Evolutionary conservation across 495 filamentous ascomycete genomes (phyloP).

Genomic region (Aspergillus incahuasiensis): DNA sequence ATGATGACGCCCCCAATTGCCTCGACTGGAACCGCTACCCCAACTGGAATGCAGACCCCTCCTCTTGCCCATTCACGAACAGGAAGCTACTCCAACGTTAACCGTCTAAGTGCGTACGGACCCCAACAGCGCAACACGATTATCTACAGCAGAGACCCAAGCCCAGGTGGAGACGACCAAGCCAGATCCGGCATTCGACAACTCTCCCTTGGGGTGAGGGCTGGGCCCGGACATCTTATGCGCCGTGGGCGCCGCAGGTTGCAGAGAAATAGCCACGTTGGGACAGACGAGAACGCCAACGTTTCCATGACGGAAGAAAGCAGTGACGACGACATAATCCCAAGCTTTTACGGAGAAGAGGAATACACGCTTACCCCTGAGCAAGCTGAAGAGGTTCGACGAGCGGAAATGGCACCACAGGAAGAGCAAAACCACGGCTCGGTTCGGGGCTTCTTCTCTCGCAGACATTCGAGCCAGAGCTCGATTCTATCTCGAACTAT

Average conservation of each 20-base stretch:
- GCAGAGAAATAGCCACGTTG: constrained; percentile 23
- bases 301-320: constrained; percentile 34
- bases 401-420: constrained; percentile 19
- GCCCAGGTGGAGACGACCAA: constrained; percentile 30
- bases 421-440: constrained; percentile 12
- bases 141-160: constrained; percentile 44
- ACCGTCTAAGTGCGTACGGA: constrained; percentile 41
- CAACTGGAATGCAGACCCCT: constrained; percentile 39
- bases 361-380: constrained; percentile 39
- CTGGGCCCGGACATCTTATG: constrained; percentile 36
- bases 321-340: constrained; percentile 43
- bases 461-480: constrained; percentile 29
- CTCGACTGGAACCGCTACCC: constrained; percentile 36
- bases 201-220: constrained; percentile 33
- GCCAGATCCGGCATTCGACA: constrained; percentile 37
- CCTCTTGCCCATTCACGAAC: constrained; percentile 30
- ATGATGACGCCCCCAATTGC: constrained; percentile 36
- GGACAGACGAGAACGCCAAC: constrained; percentile 29
- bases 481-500: constrained; percentile 21
- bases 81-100: constrained; percentile 53
- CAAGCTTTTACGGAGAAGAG: constrained; percentile 41
- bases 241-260: constrained; percentile 30
- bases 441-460: constrained; percentile 14
- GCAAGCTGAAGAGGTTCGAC: constrained; percentile 29
- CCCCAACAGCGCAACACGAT: constrained; percentile 46